Conservation (phyloP, 164 flowering plant genomes). For the Vitis cinerea region DNA sequence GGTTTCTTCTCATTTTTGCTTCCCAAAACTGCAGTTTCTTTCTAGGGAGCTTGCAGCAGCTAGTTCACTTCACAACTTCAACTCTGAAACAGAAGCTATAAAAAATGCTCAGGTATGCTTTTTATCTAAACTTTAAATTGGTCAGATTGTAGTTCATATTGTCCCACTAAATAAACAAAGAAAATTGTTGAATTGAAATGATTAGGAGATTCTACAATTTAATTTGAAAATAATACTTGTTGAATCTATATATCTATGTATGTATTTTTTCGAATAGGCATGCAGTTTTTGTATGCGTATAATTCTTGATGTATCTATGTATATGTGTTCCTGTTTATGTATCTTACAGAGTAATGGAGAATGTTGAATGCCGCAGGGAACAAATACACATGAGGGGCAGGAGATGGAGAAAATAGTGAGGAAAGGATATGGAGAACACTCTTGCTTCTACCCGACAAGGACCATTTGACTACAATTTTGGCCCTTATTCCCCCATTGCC, state of each 20-base stretch:
- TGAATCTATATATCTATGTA: too few relatives aligned
- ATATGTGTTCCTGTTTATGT: too few relatives aligned
- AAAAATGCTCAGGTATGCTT: constrained; percentile 4
- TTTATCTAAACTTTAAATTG: too few relatives aligned
- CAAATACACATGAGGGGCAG: constrained; percentile 18
- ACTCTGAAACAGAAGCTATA: constrained; percentile 1
- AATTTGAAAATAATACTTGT: too few relatives aligned
- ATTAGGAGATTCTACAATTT: too few relatives aligned
- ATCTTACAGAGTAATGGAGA: not conserved
- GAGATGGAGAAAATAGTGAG: constrained; percentile 15
- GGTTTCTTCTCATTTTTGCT: not conserved
- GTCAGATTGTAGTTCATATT: too few relatives aligned
- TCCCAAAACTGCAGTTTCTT: constrained; percentile 21
- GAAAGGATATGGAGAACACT: constrained; percentile 12
- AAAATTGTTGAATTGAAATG: too few relatives aligned
- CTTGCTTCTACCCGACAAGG: constrained; percentile 16
- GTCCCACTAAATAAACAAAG: too few relatives aligned
- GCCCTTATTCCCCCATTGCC: constrained; percentile 4
- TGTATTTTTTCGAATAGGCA: too few relatives aligned
- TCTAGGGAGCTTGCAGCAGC: constrained; percentile 33
- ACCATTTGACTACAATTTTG: constrained; percentile 24
- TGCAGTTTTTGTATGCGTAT: too few relatives aligned
- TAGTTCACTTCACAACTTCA: constrained; percentile 4
- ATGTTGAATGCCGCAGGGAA: constrained; percentile 15
- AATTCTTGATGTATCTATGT: too few relatives aligned